Conservation (phyloP, 345 rosid species). For the Physaria fendleri region DNA sequence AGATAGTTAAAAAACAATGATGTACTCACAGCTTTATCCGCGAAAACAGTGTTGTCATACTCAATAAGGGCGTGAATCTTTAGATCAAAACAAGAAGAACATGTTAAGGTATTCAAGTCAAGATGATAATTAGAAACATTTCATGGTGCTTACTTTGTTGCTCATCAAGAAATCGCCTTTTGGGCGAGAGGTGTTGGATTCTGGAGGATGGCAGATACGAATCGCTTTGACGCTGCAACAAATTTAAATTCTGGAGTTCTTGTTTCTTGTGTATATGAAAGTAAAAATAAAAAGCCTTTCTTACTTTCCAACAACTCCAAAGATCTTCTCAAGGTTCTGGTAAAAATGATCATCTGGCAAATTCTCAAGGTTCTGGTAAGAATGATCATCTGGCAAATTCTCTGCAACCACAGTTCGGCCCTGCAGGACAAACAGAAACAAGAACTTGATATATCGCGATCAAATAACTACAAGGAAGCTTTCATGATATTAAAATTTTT, state of each 20-base stretch:
- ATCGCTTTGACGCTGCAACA: conserved; percentile 67
- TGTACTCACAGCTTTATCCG: conserved; percentile 77
- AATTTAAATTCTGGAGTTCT: background rate
- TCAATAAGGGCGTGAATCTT: conserved; percentile 97
- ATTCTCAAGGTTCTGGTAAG: too few species aligned
- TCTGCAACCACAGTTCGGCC: conserved; percentile 78
- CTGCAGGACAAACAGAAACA: conserved; percentile 32
- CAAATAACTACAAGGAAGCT: background rate
- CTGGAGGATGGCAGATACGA: conserved; percentile 89
- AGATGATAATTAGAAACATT: background rate
- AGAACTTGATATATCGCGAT: background rate
- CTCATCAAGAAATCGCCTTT: conserved; percentile 64
- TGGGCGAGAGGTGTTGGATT: conserved; percentile 59
- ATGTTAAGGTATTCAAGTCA: background rate
- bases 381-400: conserved; percentile 97
- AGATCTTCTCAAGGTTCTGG: conserved; percentile 83
- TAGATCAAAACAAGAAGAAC: conserved; percentile 3
- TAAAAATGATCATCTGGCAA: too few species aligned
- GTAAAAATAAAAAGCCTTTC: background rate
- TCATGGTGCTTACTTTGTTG: conserved; percentile 55
- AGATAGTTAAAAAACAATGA: background rate
- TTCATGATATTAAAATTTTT: conserved; percentile 13
- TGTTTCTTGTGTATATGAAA: background rate
- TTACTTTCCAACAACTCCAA: conserved; percentile 77
- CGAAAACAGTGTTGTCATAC: conserved; percentile 55